These are phyloP conservation scores for Botryosphaeria dothidea DNA, from an alignment of 2,329 filamentous ascomycete species.

Conservation along the genomic window DNA sequence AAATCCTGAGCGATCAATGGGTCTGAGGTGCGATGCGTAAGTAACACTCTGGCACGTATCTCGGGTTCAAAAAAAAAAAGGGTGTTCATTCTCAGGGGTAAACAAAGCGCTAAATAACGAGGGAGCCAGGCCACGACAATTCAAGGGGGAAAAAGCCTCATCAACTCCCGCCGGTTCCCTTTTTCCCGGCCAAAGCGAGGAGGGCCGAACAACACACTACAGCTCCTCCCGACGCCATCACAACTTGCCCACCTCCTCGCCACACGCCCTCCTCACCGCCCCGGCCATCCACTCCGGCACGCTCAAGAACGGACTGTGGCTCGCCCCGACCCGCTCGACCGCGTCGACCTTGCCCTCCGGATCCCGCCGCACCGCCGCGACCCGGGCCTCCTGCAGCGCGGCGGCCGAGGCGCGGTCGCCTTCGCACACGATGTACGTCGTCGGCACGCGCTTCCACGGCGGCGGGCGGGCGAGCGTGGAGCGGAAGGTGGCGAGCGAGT, in stretches of 20 bases:
- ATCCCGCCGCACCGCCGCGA: slow-evolving; percentile 27
- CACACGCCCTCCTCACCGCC: slow-evolving; percentile 32
- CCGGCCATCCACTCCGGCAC: slow-evolving; percentile 36
- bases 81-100: too few species aligned
- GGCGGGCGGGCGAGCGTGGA: slow-evolving; percentile 28
- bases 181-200: too few species aligned
- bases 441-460: slow-evolving; percentile 38
- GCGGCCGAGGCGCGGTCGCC: slow-evolving; percentile 37
- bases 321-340: slow-evolving; percentile 34
- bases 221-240: too few species aligned
- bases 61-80: too few species aligned
- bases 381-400: slow-evolving; percentile 34
- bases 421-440: slow-evolving; percentile 39
- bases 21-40: too few species aligned
- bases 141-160: too few species aligned
- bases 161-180: too few species aligned
- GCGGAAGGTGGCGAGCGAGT: slow-evolving; percentile 30
- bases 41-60: too few species aligned
- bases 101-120: too few species aligned
- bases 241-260: slow-evolving; percentile 19
- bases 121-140: too few species aligned
- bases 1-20: too few species aligned
- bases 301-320: slow-evolving; percentile 46
- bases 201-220: too few species aligned
- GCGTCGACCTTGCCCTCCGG: slow-evolving; percentile 21